These are phyloP conservation scores for Pyrenophora graminea DNA, from an alignment of 2,329 filamentous ascomycete genomes.

Conservation along the genomic window DNA sequence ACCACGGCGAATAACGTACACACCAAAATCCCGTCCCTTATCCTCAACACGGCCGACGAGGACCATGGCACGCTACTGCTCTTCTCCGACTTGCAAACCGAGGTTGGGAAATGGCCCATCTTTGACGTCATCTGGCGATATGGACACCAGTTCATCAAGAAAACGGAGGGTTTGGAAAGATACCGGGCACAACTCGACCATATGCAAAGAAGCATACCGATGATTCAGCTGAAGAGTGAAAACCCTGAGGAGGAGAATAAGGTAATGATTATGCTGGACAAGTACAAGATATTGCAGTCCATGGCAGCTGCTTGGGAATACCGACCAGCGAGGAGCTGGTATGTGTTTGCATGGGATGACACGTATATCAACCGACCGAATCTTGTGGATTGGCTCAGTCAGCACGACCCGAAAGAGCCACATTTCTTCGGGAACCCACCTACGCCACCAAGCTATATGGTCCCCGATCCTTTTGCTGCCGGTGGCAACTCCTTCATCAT, in stretches of 20 bases:
- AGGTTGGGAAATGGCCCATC: conserved; percentile 40
- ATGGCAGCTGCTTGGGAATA: conserved; percentile 42
- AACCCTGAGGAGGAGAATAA: conserved; percentile 27
- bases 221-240: conserved; percentile 24
- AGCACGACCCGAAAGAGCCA: conserved; percentile 54
- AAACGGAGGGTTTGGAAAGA: conserved; percentile 42
- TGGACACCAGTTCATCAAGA: conserved; percentile 30
- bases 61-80: conserved; percentile 45
- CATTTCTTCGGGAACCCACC: conserved; percentile 57
- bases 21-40: conserved; percentile 55
- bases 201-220: conserved; percentile 36
- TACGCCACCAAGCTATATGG: conserved; percentile 4
- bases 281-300: conserved; percentile 48
- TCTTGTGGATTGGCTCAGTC: conserved; percentile 57
- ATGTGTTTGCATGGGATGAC: conserved; percentile 63
- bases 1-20: conserved; percentile 61
- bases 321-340: conserved; percentile 59
- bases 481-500: conserved; percentile 60
- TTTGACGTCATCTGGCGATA: conserved; percentile 46
- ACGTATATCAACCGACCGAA: conserved; percentile 61
- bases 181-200: conserved; percentile 42
- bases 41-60: conserved; percentile 30
- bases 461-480: conserved; percentile 54
- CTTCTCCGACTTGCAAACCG: conserved; percentile 46
- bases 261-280: conserved; percentile 34